Evolutionary conservation across 352 stramenopile genomes (phyloP), one percentile per base, ranked within the genome.

Genomic region (Achlya hypogyna): DNA sequence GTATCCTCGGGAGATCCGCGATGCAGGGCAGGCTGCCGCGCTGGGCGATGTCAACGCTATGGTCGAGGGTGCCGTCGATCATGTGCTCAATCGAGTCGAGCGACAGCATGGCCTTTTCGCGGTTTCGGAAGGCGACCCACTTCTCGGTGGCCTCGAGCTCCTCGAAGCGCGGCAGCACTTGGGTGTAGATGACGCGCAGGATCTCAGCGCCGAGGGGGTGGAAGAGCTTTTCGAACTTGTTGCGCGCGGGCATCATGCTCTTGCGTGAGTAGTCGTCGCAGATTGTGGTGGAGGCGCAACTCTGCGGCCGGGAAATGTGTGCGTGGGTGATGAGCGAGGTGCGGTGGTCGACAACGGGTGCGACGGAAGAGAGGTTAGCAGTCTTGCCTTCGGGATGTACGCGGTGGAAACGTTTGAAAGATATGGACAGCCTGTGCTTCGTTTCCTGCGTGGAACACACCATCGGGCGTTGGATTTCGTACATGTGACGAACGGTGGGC

Each of bases 81-180:
- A 67, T 67, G 31, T 67, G 51, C 14, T 67, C 43, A 34, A 67
- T 22, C 2, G 34, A 27, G 28, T 67, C 60, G 20, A 67, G 25
- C 20, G 60, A 67, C 20, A 58, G 28, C 60, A 67, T 67, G 42
- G 60, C 60, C 34, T 67, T 67, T 67, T 67, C 60, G 12, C 42
- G 14, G 38, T 67, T 67, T 10, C 60, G 60, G 23, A 67, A 67
- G 1, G 43, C 42, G n/a, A 67, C 28, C 60, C 60, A 67, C 18
- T 32, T 14, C 25, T 25, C 22, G 5, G 18, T 65, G 3, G 38
- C 22, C 9, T 12, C 29, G 18, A 51, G 32, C 32, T 67, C 47
- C 43, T 67, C 60, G 25, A 67, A 67, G 14, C 60, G 22, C 12
- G 60, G 60, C 18, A 67, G 60, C 14, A 67, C 60, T 6, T 67